A percentile compares a stretch with the other conserved stretches of the same genome.
Conservation (phyloP, 805 yeast genomes). For the Vanderwaltozyma polyspora region DNA sequence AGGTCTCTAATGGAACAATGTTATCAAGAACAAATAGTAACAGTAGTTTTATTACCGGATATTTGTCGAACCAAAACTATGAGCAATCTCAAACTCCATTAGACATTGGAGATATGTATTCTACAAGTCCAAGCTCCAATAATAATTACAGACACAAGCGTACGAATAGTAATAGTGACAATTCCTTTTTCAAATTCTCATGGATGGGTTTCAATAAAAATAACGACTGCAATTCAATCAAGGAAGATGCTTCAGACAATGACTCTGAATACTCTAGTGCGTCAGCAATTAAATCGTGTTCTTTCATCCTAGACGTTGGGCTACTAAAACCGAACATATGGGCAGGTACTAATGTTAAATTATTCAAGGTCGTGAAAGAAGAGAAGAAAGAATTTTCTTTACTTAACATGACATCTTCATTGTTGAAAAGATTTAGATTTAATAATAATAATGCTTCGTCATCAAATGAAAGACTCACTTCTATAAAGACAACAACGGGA, state of each 20-base stretch:
- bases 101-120: constrained; percentile 2
- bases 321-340: constrained; percentile 37
- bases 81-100: constrained; percentile 1
- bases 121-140: constrained; percentile 1
- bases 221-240: constrained; percentile 1
- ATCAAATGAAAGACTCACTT: constrained; percentile 3
- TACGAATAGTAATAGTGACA: constrained; percentile 15
- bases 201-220: constrained; percentile 26
- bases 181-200: constrained; percentile 29
- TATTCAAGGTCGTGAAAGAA: constrained; percentile 38
- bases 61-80: constrained; percentile 2
- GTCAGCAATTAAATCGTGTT: constrained; percentile 4
- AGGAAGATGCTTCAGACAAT: constrained; percentile 4
- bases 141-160: constrained; percentile 2
- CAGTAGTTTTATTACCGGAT: constrained; percentile 1
- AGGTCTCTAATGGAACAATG: not conserved
- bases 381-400: constrained; percentile 32
- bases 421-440: constrained; percentile 29
- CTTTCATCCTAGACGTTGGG: constrained; percentile 21
- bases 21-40: constrained; percentile 3
- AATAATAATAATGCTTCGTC: constrained; percentile 6
- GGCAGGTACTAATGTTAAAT: constrained; percentile 38
- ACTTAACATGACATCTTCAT: constrained; percentile 30
- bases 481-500: constrained; percentile 5
- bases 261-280: constrained; percentile 11